phyloP scores from a whole-genome alignment of 1,139 yeast genomes.

The Blastobotrys ciferrii region DNA sequence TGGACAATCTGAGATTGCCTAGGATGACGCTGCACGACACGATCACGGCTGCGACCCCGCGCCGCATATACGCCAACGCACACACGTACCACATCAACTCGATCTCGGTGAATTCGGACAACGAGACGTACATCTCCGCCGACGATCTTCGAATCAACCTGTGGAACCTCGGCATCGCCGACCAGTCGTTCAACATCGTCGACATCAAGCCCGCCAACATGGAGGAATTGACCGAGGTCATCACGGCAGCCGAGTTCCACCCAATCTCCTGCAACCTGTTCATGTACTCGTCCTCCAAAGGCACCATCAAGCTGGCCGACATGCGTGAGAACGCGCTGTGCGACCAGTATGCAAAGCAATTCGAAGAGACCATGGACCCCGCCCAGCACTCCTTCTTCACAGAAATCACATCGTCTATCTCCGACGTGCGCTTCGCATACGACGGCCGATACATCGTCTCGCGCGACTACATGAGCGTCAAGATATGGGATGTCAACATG shows the following conservation, averaged over 20 bases:
- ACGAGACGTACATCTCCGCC: constrained; percentile 89
- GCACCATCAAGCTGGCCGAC: constrained; percentile 91
- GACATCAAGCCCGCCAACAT: constrained; percentile 97
- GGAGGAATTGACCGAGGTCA: constrained; percentile 98
- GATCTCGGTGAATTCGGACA: constrained; percentile 90
- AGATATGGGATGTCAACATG: constrained; percentile 98
- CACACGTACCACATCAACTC: constrained; percentile 98
- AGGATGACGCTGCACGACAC: constrained; percentile 88
- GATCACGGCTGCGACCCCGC: constrained; percentile 92
- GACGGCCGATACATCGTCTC: constrained; percentile 94
- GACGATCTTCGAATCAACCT: constrained; percentile 94
- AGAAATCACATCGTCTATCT: constrained; percentile 91
- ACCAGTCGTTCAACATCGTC: constrained; percentile 91
- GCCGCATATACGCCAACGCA: constrained; percentile 88
- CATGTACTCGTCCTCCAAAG: constrained; percentile 96
- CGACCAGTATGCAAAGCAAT: constrained; percentile 82
- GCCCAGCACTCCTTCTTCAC: constrained; percentile 93
- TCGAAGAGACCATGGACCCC: constrained; percentile 92
- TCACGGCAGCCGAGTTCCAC: constrained; percentile 97
- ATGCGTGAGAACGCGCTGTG: constrained; percentile 96
- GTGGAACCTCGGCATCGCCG: constrained; percentile 94
- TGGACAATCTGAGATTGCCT: constrained; percentile 64
- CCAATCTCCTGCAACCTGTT: constrained; percentile 89
- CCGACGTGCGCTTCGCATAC: constrained; percentile 88
- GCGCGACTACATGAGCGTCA: constrained; percentile 95